Evolutionary conservation across 1,284 basidiomycete species (phyloP).

Genomic region (Microbotryomycetes sp.): DNA sequence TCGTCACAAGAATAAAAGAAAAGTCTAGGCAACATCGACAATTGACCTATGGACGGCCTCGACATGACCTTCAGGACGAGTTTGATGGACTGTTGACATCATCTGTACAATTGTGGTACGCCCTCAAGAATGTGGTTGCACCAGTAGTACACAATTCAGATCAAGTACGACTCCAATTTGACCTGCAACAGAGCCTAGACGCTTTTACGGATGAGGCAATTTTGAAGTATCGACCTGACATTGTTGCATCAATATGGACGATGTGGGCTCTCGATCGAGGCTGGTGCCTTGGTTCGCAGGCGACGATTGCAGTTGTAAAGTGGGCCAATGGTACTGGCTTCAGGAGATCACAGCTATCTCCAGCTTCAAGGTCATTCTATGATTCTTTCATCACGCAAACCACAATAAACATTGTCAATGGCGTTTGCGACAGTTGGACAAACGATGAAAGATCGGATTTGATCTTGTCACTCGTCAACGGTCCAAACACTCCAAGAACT

Average conservation of each 20-base stretch:
- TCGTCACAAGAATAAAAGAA: neutral
- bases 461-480: neutral
- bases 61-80: neutral
- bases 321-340: neutral
- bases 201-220: neutral
- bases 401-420: neutral
- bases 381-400: neutral
- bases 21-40: neutral
- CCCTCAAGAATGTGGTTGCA: neutral
- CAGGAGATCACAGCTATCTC: neutral
- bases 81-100: neutral
- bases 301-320: neutral
- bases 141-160: neutral
- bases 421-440: neutral
- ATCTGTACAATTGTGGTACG: neutral
- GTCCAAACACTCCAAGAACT: neutral
- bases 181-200: neutral
- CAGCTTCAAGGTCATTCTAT: neutral
- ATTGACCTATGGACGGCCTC: neutral
- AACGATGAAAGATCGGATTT: neutral
- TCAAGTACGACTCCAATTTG: neutral
- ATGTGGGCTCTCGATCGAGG: neutral
- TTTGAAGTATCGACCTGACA: neutral
- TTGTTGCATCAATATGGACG: neutral
- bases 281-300: neutral